Evolutionary conservation across 176 grass and related monocot species (phyloP).

Genomic region (Ananas comosus): DNA sequence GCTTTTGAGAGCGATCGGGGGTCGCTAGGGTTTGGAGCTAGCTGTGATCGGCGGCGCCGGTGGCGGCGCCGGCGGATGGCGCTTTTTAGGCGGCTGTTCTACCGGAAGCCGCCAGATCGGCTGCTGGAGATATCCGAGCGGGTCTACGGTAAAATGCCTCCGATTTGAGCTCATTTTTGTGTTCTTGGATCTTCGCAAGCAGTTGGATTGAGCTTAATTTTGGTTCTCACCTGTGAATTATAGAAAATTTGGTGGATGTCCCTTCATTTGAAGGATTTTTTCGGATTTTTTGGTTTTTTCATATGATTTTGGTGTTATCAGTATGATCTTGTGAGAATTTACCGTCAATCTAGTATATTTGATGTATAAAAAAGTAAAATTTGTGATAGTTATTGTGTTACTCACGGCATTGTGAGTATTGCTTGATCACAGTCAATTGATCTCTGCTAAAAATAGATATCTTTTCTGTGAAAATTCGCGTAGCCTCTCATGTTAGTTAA

Average conservation of each 20-base stretch:
- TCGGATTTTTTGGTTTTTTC: not conserved
- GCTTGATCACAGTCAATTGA: not conserved
- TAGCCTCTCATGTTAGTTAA: too few species aligned
- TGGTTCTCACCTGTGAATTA: constrained; percentile 8
- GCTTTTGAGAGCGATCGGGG: too few species aligned
- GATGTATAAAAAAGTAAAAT: not conserved
- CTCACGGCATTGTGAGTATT: not conserved
- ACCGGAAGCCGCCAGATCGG: constrained; percentile 90
- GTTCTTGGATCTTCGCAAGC: not conserved
- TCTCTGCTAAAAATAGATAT: too few species aligned
- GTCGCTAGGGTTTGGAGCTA: constrained; percentile 2
- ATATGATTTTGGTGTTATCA: not conserved
- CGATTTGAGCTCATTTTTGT: not conserved
- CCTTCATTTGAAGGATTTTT: not conserved
- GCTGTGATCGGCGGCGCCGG: constrained; percentile 16
- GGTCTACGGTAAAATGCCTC: constrained; percentile 72
- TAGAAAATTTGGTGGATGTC: not conserved
- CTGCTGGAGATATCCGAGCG: constrained; percentile 95
- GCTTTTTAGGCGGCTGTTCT: constrained; percentile 94
- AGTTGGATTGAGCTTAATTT: too few species aligned
- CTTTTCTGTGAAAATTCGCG: too few species aligned
- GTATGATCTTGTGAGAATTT: not conserved
- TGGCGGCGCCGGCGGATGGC: constrained; percentile 47
- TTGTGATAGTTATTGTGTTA: not conserved
- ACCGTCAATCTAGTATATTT: not conserved